Base-by-base conservation (phyloP, 2,329 filamentous ascomycete species). In the Monilinia laxa region DNA sequence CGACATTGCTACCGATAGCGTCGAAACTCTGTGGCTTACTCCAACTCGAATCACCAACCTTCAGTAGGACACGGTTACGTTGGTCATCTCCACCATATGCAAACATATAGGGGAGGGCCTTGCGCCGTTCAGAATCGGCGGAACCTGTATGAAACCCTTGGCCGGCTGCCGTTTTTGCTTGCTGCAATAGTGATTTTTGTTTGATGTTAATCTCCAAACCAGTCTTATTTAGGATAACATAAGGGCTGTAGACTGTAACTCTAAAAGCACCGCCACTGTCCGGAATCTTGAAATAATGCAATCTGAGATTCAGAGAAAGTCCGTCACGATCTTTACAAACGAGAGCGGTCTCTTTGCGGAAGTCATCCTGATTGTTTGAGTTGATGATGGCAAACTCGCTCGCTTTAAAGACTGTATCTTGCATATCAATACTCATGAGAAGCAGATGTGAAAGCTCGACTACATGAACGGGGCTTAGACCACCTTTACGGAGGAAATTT, bases 311-410 rank as follows among this genome's bases (percentile, higher is more conserved):
- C 67, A 99, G 79, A 4, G 90, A 84, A 51, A 96, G 83, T 38
- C 91, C 91, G 70, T 92, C 88, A 12, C 90, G 88, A 75, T 99
- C 95, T 75, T 94, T 96, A 74, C 96, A 89, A 16, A 90, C 83
- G 5, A 99, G 78, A 0, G 83, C 87, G 69, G 88, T 86, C 77
- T 99, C 95, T 72, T 91, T 90, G 63, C 88, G 87, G 81, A 97
- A 98, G 74, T 97, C 94, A 70, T 94, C 90, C 62, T 92, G 88
- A 67, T 87, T 87, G 65, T 91, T 93, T 3, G 93, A 89, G 75
- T 99, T 99, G 81, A 99, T 94, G 74, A 99, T 96, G 31, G 93
- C 90, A 79, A 98, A 99, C 70, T 99, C 95, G 79, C 95, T 98
- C 23, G 93, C 85, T 75, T 93, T 96, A 83, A 96, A 97, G 0